Conservation (phyloP, 2,329 filamentous ascomycete genomes). For the Dothistroma pini region DNA sequence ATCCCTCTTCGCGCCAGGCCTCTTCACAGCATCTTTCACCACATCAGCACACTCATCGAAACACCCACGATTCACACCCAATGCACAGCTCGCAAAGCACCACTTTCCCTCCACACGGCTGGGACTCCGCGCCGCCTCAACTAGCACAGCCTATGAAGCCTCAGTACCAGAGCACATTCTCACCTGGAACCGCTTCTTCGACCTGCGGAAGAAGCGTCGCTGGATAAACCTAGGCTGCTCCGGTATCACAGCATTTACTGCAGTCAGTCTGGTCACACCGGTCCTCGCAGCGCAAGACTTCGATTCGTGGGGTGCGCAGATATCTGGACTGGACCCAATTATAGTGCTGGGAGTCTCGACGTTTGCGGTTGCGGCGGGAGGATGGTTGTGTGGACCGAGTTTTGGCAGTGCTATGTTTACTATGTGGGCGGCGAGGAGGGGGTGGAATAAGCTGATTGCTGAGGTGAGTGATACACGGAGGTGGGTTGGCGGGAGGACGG, state of each 20-base stretch:
- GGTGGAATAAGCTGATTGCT: constrained; percentile 64
- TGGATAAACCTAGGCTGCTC: constrained; percentile 79
- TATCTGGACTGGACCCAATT: constrained; percentile 83
- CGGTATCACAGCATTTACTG: constrained; percentile 59
- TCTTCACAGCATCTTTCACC: constrained; percentile 8
- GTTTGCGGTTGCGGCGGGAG: constrained; percentile 69
- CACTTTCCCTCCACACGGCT: not conserved
- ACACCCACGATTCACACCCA: constrained; percentile 1
- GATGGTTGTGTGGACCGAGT: constrained; percentile 84
- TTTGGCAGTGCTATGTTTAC: constrained; percentile 79
- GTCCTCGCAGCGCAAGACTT: constrained; percentile 67
- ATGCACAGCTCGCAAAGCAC: not conserved
- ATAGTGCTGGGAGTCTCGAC: constrained; percentile 79
- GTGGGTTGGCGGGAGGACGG: not conserved
- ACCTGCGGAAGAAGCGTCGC: constrained; percentile 78
- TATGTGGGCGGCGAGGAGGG: constrained; percentile 62
- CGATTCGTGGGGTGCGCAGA: constrained; percentile 61
- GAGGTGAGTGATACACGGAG: constrained; percentile 46
- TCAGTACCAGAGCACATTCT: constrained; percentile 31
- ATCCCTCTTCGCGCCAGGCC: constrained; percentile 3
- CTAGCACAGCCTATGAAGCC: not conserved
- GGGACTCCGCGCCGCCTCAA: constrained; percentile 6
- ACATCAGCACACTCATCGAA: constrained; percentile 7
- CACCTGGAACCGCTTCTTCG: constrained; percentile 88
- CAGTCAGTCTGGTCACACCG: constrained; percentile 61